phyloP scores from a whole-genome alignment of 2,329 filamentous ascomycete species.

The Botrytis tulipae region DNA sequence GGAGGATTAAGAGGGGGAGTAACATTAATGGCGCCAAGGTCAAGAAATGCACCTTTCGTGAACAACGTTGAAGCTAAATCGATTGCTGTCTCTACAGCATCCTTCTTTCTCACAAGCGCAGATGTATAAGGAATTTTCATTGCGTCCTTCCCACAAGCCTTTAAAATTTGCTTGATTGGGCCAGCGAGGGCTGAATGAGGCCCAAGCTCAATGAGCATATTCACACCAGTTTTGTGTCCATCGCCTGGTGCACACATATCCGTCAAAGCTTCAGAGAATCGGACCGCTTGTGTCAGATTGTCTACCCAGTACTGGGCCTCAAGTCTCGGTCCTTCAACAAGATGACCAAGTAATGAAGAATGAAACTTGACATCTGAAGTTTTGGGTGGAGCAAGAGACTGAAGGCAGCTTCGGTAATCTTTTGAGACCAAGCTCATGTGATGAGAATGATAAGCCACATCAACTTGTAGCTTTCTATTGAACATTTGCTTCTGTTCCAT shows the following conservation, averaged over 20 bases:
- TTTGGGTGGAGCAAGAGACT: slow-evolving; percentile 11
- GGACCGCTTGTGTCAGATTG: slow-evolving; percentile 47
- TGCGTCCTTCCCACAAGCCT: slow-evolving; percentile 43
- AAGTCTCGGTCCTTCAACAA: slow-evolving; percentile 31
- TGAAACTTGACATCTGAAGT: slow-evolving; percentile 39
- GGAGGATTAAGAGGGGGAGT: slow-evolving; percentile 35
- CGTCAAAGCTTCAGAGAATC: slow-evolving; percentile 44
- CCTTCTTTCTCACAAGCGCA: slow-evolving; percentile 22
- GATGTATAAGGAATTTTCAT: slow-evolving; percentile 38
- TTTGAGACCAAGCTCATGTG: slow-evolving; percentile 19
- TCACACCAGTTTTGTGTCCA: slow-evolving; percentile 27
- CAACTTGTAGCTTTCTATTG: slow-evolving; percentile 26
- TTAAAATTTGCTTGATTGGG: slow-evolving; percentile 36
- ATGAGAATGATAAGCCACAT: slow-evolving; percentile 21
- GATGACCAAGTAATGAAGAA: slow-evolving; percentile 43
- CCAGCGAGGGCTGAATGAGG: slow-evolving; percentile 30
- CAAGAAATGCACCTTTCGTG: slow-evolving; percentile 35
- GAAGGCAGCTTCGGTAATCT: slow-evolving; percentile 17
- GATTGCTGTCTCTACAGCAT: slow-evolving; percentile 26
- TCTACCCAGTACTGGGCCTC: slow-evolving; percentile 45
- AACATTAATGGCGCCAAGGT: slow-evolving; percentile 51
- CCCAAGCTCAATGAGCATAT: slow-evolving; percentile 29
- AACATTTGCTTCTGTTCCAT: slow-evolving; percentile 31
- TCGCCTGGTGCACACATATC: slow-evolving; percentile 28
- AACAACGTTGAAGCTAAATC: slow-evolving; percentile 26